These are phyloP conservation scores for Phyllosticta citrichinensis DNA, from an alignment of 2,329 filamentous ascomycete species.

Conservation along the genomic window DNA sequence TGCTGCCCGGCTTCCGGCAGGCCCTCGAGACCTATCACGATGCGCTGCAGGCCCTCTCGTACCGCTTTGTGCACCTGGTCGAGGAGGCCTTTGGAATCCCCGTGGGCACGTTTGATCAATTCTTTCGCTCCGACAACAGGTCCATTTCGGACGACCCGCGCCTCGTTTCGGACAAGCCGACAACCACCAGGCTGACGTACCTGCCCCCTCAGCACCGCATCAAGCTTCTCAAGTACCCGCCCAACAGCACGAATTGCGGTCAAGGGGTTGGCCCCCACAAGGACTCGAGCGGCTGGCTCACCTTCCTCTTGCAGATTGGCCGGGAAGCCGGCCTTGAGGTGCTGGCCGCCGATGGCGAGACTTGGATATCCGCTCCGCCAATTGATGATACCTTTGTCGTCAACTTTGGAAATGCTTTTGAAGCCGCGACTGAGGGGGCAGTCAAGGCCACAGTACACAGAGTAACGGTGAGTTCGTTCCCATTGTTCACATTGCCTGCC, in stretches of 20 bases:
- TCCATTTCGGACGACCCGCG: not conserved
- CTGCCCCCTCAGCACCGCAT: constrained; percentile 44
- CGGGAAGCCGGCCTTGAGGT: constrained; percentile 44
- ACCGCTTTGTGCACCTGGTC: constrained; percentile 46
- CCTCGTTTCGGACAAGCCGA: not conserved
- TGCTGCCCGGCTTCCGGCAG: constrained; percentile 22
- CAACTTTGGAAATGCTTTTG: constrained; percentile 50
- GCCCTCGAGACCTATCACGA: constrained; percentile 37
- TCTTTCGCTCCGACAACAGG: constrained; percentile 33
- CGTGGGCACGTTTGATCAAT: constrained; percentile 36
- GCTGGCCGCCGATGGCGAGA: constrained; percentile 34
- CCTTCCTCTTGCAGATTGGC: constrained; percentile 52
- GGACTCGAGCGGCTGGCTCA: constrained; percentile 55
- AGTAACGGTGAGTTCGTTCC: constrained; percentile 16
- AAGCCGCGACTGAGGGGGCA: constrained; percentile 45
- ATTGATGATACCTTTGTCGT: constrained; percentile 45
- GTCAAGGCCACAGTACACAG: constrained; percentile 44
- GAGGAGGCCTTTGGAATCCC: constrained; percentile 45
- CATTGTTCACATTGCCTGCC: not conserved
- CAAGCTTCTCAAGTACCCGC: constrained; percentile 48
- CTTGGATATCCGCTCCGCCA: constrained; percentile 42
- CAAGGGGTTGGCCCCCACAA: constrained; percentile 55
- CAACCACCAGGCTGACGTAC: constrained; percentile 1
- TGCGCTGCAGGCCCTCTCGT: constrained; percentile 41
- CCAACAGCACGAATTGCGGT: constrained; percentile 10